A percentile compares a stretch with the other conserved stretches of the same genome.
Evolutionary conservation across 2,329 filamentous ascomycete genomes (phyloP).

Genomic region (Parasarocladium wereldwijsianum): DNA sequence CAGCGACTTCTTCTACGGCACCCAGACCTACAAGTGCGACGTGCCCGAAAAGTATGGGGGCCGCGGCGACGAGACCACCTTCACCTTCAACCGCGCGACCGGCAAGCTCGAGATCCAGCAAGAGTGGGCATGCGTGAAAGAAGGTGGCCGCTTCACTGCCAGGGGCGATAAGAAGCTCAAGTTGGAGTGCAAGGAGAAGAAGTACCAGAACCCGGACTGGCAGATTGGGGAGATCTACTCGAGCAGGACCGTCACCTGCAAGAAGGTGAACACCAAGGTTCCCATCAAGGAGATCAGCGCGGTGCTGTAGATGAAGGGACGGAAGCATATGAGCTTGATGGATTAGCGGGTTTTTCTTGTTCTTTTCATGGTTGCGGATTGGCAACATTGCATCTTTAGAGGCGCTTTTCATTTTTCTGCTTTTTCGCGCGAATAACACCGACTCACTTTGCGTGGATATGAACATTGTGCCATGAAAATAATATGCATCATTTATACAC

Average conservation of each 20-base stretch:
- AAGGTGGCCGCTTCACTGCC: slow-evolving; percentile 17
- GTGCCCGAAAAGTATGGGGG: slow-evolving; percentile 12
- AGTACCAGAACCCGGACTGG: slow-evolving; percentile 17
- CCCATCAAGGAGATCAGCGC: slow-evolving; percentile 14
- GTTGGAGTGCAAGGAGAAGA: slow-evolving; percentile 14
- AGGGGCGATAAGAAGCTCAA: slow-evolving; percentile 12
- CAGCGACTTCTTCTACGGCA: slow-evolving; percentile 35
- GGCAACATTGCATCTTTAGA: too few relatives aligned
- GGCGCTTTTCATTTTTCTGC: too few relatives aligned
- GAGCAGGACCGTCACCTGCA: slow-evolving; percentile 13
- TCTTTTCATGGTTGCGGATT: too few relatives aligned
- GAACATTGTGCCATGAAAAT: too few relatives aligned
- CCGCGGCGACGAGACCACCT: slow-evolving; percentile 17
- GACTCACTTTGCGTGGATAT: too few relatives aligned
- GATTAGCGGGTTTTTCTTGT: too few relatives aligned
- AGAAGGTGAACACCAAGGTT: slow-evolving; percentile 10
- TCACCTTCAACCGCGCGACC: slow-evolving; percentile 24
- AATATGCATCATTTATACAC: too few relatives aligned
- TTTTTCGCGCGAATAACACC: too few relatives aligned
- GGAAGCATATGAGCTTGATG: too few relatives aligned
- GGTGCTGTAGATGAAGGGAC: slow-evolving; percentile 9
- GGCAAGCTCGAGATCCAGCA: slow-evolving; percentile 28
- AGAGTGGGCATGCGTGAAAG: slow-evolving; percentile 31
- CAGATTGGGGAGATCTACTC: slow-evolving; percentile 17
- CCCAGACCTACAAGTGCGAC: slow-evolving; percentile 26